A percentile compares a stretch with the other conserved stretches of the same genome.
These are phyloP conservation scores for Vigna mungo DNA, from an alignment of 306 rosid genomes.

Conservation along the genomic window DNA sequence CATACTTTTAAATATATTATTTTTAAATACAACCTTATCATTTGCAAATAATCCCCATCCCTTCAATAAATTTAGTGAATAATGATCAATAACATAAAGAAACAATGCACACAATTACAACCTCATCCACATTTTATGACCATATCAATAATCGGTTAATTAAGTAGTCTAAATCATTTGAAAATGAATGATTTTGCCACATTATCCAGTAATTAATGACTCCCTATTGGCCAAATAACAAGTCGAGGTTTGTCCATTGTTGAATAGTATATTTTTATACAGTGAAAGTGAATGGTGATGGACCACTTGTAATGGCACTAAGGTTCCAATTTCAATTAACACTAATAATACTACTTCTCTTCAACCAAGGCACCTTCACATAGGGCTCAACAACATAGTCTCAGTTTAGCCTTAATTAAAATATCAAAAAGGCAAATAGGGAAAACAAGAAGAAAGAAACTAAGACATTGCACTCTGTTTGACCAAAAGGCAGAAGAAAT, in stretches of 20 bases:
- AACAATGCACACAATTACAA: not conserved
- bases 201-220: not conserved
- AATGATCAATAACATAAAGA: not conserved
- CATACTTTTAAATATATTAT: too few species aligned
- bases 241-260: not conserved
- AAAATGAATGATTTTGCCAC: not conserved
- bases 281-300: conserved; percentile 7
- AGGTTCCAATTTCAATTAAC: not conserved
- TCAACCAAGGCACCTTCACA: not conserved
- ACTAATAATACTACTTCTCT: not conserved
- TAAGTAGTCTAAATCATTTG: not conserved
- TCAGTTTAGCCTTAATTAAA: not conserved
- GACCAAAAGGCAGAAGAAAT: too few species aligned
- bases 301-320: not conserved
- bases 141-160: not conserved
- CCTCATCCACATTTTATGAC: not conserved
- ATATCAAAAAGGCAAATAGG: not conserved
- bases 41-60: not conserved
- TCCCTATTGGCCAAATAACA: not conserved
- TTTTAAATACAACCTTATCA: not conserved
- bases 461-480: not conserved
- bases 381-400: conserved; percentile 10
- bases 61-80: not conserved
- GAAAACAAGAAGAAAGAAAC: not conserved
- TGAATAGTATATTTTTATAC: not conserved